Evolutionary conservation across 2,329 filamentous ascomycete species (phyloP).

Genomic region (Xylaria sp.): DNA sequence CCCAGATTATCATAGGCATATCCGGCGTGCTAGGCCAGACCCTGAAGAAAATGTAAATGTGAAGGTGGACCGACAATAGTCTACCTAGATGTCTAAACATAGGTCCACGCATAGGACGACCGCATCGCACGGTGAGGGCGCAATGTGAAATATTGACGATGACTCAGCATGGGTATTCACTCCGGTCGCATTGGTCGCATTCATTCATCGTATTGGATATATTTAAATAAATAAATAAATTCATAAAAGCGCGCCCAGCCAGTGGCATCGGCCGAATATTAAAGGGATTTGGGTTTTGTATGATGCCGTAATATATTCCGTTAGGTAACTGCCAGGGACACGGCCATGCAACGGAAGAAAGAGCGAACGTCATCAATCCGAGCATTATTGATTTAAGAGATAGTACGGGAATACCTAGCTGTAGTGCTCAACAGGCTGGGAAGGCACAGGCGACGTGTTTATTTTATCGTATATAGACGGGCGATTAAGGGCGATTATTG

Average conservation of each 20-base stretch:
- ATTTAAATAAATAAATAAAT: neutral
- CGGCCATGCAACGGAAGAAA: neutral
- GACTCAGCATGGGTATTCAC: slow-evolving; percentile 2
- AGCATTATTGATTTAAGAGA: too few species aligned
- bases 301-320: too few species aligned
- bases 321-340: too few species aligned
- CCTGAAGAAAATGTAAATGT: slow-evolving; percentile 20
- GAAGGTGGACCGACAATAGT: neutral
- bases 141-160: slow-evolving; percentile 17
- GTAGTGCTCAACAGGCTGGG: too few species aligned
- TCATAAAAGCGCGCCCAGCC: neutral
- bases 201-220: neutral
- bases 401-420: too few species aligned
- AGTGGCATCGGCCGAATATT: neutral
- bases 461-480: neutral
- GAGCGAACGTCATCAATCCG: neutral
- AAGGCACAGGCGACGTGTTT: neutral
- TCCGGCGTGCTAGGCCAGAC: slow-evolving; percentile 22
- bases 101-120: slow-evolving; percentile 15
- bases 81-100: slow-evolving; percentile 1
- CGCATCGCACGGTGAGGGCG: slow-evolving; percentile 15
- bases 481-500: neutral
- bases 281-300: too few species aligned
- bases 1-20: slow-evolving; percentile 19
- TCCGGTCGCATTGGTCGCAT: neutral